Conservation (phyloP, 495 filamentous ascomycete genomes). For the Penicillium coprophilum region DNA sequence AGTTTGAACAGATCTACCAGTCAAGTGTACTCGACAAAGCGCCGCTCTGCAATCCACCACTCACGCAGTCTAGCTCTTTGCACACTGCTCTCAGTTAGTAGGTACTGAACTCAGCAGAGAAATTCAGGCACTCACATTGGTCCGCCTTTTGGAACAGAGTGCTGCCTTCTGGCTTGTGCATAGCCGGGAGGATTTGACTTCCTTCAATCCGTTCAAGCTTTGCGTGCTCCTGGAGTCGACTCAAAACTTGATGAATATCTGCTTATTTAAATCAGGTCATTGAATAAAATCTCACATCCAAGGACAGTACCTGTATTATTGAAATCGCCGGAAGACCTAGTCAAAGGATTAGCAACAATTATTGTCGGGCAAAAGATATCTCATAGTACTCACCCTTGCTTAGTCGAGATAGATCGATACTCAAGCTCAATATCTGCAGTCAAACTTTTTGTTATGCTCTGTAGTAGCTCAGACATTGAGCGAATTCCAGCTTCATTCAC, state of each 20-base stretch:
- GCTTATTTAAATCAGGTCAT: neutral
- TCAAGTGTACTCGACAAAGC: constrained; percentile 15
- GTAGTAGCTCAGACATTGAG: neutral
- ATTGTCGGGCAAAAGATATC: neutral
- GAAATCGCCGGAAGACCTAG: neutral
- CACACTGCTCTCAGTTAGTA: constrained; percentile 26
- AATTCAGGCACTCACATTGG: constrained; percentile 27
- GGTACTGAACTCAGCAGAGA: neutral
- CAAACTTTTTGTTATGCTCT: neutral
- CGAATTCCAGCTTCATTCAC: neutral
- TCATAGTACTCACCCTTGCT: neutral
- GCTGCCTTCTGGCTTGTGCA: constrained; percentile 32
- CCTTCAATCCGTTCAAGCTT: constrained; percentile 32
- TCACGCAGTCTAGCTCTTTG: constrained; percentile 35
- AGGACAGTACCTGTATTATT: constrained; percentile 6
- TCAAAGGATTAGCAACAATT: neutral
- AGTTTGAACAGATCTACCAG: constrained; percentile 15
- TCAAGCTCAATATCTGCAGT: constrained; percentile 10
- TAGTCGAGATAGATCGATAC: neutral
- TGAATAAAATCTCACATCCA: neutral
- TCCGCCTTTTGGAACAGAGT: constrained; percentile 37
- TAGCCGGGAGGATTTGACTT: constrained; percentile 30
- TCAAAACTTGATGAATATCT: constrained; percentile 18
- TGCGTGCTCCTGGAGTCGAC: constrained; percentile 28
- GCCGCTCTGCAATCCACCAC: constrained; percentile 14